Evolutionary conservation across 2,329 filamentous ascomycete species (phyloP).

Genomic region (Dendryphion nanum): DNA sequence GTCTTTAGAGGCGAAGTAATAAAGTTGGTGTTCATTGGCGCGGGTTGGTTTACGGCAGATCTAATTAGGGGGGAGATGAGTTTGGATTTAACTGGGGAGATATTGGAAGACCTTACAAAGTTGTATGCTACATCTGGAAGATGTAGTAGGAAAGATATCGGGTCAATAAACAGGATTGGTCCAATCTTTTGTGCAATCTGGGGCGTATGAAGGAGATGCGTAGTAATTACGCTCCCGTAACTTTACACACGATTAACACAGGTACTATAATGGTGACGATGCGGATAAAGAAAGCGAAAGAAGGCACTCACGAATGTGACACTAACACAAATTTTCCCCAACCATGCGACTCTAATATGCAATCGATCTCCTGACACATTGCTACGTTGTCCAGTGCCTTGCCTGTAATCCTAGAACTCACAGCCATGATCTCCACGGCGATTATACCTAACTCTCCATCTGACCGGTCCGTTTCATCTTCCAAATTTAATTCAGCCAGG

Average conservation of each 20-base stretch:
- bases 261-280: constrained; percentile 4
- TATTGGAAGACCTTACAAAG: constrained; percentile 51
- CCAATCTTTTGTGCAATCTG: constrained; percentile 44
- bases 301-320: constrained; percentile 54
- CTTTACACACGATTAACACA: constrained; percentile 13
- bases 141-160: constrained; percentile 63
- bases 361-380: constrained; percentile 54
- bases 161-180: constrained; percentile 55
- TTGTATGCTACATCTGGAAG: constrained; percentile 67
- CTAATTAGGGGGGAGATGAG: neutral
- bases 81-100: constrained; percentile 26
- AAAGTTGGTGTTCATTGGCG: constrained; percentile 65
- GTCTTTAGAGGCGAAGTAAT: constrained; percentile 66
- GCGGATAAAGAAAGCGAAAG: neutral
- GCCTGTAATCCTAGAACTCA: constrained; percentile 58
- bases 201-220: constrained; percentile 58
- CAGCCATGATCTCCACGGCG: constrained; percentile 59
- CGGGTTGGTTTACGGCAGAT: constrained; percentile 9
- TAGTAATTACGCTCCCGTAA: constrained; percentile 63
- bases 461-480: constrained; percentile 8
- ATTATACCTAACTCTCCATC: constrained; percentile 57
- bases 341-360: constrained; percentile 52
- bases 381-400: constrained; percentile 51
- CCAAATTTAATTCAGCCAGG: constrained; percentile 48
- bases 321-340: constrained; percentile 60